Conservation (phyloP, 1,139 yeast species). For the Candida dubliniensis region DNA sequence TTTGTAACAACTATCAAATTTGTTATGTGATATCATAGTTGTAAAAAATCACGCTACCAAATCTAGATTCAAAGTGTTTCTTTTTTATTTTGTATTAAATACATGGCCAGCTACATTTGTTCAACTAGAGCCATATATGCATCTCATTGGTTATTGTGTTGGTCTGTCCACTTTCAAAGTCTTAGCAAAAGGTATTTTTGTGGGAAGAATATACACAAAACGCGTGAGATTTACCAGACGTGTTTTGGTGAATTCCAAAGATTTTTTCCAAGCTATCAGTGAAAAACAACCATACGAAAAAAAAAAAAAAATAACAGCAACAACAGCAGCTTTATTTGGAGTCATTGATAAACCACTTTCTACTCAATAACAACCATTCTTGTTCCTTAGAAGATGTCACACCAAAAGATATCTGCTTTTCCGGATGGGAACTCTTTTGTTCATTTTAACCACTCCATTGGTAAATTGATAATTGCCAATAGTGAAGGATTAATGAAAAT, state of each 20-base stretch:
- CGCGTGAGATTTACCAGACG: not conserved
- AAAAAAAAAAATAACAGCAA: not conserved
- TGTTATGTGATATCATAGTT: no score
- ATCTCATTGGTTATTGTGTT: no score
- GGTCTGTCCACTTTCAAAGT: no score
- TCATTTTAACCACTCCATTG: conserved; percentile 29
- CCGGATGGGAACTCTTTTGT: conserved; percentile 51
- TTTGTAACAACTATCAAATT: no score
- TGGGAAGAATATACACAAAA: no score
- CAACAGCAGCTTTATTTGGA: not conserved
- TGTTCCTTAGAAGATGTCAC: conserved; percentile 7
- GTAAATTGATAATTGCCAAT: conserved; percentile 50
- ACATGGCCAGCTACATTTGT: no score
- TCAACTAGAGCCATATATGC: no score
- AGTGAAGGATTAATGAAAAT: conserved; percentile 52
- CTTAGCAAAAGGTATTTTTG: no score
- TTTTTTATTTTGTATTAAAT: no score
- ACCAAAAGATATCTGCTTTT: conserved; percentile 33
- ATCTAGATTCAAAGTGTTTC: no score
- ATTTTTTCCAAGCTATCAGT: not conserved
- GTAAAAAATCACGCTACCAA: no score
- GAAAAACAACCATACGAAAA: not conserved
- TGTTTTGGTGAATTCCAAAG: not conserved
- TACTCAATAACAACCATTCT: not conserved
- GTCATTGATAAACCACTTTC: not conserved